Conservation (phyloP, 352 stramenopile genomes). For the Globisporangium apiculatum region DNA sequence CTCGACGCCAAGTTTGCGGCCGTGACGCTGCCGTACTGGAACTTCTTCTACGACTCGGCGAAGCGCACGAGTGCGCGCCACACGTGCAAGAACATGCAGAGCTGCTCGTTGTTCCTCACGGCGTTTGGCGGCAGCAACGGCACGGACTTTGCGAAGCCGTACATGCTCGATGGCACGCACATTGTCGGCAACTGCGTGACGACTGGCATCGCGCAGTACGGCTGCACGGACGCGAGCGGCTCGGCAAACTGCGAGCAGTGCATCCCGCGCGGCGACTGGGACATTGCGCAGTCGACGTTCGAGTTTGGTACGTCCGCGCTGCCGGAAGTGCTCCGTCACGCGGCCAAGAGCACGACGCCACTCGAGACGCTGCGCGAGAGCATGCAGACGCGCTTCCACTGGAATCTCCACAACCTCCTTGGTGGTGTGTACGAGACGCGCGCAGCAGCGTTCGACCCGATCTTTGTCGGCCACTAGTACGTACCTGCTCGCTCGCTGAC, state of each 20-base stretch:
- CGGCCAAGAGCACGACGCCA: conserved; percentile 19
- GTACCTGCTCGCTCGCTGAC: conserved; percentile 5
- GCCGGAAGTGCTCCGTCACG: conserved; percentile 46
- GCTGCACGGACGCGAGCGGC: conserved; percentile 25
- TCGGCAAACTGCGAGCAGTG: conserved; percentile 45
- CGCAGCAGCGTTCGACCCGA: conserved; percentile 27
- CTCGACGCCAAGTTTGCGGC: conserved; percentile 30
- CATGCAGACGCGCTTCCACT: conserved; percentile 33
- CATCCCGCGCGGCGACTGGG: conserved; percentile 57
- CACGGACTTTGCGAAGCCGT: conserved; percentile 15
- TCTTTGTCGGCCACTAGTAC: conserved; percentile 36
- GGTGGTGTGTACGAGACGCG: conserved; percentile 28
- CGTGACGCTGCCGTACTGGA: conserved; percentile 61
- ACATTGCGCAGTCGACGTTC: conserved; percentile 49
- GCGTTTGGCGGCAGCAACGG: conserved; percentile 50
- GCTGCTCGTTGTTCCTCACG: conserved; percentile 39
- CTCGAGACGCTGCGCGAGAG: conserved; percentile 26
- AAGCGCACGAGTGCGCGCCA: conserved; percentile 38
- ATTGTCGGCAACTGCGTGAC: conserved; percentile 51
- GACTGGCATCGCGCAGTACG: conserved; percentile 30
- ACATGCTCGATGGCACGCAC: conserved; percentile 24
- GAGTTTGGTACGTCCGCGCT: conserved; percentile 60
- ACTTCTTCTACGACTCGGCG: conserved; percentile 48
- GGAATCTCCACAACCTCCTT: conserved; percentile 31
- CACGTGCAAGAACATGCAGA: conserved; percentile 27